Percentiles rank a stretch among this genome's conserved stretches.
Evolutionary conservation across 192 early-diverging fungal species (phyloP).

Genomic region (Backusella westeae): DNA sequence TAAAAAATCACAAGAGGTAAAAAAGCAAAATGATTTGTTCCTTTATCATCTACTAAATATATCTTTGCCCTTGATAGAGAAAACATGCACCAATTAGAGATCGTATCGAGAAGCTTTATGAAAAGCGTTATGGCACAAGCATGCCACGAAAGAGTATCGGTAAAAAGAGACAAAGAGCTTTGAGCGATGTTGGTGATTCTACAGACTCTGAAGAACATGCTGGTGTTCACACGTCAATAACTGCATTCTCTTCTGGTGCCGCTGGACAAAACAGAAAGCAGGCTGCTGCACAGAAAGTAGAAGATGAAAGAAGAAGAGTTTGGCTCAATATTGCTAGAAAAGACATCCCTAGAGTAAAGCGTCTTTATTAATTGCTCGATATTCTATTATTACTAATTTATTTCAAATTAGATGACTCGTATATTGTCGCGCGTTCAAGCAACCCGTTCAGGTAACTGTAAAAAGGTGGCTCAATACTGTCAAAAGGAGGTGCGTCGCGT

Average conservation of each 20-base stretch:
- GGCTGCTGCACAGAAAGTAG: constrained; percentile 2
- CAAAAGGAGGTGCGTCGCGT: constrained; percentile 71
- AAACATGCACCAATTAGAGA: constrained; percentile 26
- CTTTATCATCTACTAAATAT: not conserved
- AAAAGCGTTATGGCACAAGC: constrained; percentile 27
- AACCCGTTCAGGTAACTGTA: constrained; percentile 57
- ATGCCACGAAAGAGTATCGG: not conserved
- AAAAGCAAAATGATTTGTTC: not conserved
- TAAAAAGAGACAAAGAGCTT: not conserved
- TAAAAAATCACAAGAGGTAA: constrained; percentile 33
- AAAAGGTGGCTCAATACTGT: constrained; percentile 68
- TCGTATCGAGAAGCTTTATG: constrained; percentile 17
- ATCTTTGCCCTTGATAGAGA: constrained; percentile 4
- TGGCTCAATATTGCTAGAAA: constrained; percentile 26
- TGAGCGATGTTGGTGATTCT: not conserved
- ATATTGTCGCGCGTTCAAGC: constrained; percentile 46
- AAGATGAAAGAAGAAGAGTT: constrained; percentile 25
- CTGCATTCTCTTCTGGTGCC: not conserved
- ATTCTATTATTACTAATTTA: not conserved
- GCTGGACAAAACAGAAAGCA: not conserved
- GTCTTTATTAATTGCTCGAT: too few species aligned
- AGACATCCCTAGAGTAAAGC: not conserved
- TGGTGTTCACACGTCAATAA: not conserved
- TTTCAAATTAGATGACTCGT: constrained; percentile 37
- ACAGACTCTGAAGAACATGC: not conserved